Conservation (phyloP, 208 protist genomes). For the Wallacemonas sp. region DNA sequence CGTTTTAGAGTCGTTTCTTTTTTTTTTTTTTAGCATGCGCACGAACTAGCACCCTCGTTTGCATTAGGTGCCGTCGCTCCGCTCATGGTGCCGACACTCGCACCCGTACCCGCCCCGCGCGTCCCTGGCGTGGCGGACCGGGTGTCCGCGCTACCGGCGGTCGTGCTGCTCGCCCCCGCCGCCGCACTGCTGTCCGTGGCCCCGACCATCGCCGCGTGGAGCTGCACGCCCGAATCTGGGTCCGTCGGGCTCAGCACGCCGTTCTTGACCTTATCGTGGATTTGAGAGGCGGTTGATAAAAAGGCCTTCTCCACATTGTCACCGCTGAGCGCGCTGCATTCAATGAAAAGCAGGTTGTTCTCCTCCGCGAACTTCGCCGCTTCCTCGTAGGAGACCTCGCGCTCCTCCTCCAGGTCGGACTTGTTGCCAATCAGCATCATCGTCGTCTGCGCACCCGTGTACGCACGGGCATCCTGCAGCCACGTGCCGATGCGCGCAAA, state of each 20-base stretch:
- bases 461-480: conserved; percentile 94
- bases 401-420: conserved; percentile 93
- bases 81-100: neutral
- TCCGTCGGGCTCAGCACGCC: conserved; percentile 87
- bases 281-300: conserved; percentile 88
- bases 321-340: conserved; percentile 93
- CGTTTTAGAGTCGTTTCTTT: neutral
- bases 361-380: conserved; percentile 95
- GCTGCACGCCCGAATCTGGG: conserved; percentile 80
- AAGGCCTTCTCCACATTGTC: conserved; percentile 95
- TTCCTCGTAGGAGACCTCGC: conserved; percentile 97
- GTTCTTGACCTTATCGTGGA: conserved; percentile 95
- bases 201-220: conserved; percentile 57
- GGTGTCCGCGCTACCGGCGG: neutral
- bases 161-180: neutral
- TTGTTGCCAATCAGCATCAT: conserved; percentile 97
- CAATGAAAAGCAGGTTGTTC: conserved; percentile 95
- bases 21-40: conserved; percentile 17
- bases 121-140: neutral
- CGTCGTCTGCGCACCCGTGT: conserved; percentile 82
- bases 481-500: conserved; percentile 92
- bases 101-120: neutral
- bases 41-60: conserved; percentile 1
- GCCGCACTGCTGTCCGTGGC: conserved; percentile 17
- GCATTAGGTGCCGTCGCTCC: conserved; percentile 13